Conservation (phyloP, 116 monocot species). For the Dioscorea cayenensis region DNA sequence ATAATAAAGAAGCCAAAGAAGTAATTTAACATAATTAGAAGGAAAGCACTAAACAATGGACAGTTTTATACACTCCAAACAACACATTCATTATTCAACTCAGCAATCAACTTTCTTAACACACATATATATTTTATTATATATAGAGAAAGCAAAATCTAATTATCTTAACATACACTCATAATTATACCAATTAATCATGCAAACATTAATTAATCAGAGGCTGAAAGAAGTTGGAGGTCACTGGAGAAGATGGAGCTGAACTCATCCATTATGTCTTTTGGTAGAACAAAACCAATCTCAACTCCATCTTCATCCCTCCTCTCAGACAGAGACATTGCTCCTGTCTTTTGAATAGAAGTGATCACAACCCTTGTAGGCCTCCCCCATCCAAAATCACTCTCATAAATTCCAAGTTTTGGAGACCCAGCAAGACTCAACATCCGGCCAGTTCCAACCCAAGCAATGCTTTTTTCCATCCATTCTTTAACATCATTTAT, state of each 20-base stretch:
- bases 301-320: neutral
- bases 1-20: too few relatives aligned
- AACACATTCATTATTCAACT: too few relatives aligned
- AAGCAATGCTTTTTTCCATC: neutral
- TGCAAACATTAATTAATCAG: too few relatives aligned
- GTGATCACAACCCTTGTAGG: conserved; percentile 15
- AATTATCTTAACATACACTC: too few relatives aligned
- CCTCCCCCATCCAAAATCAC: conserved; percentile 35
- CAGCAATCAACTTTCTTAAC: too few relatives aligned
- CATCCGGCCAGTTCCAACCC: neutral
- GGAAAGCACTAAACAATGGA: too few relatives aligned
- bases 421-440: conserved; percentile 25
- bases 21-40: too few relatives aligned
- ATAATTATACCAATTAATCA: too few relatives aligned
- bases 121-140: too few relatives aligned
- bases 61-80: too few relatives aligned
- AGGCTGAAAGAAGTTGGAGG: neutral
- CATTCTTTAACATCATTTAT: neutral
- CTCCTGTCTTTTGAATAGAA: conserved; percentile 9
- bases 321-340: conserved; percentile 11
- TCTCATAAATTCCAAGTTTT: conserved; percentile 11
- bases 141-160: too few relatives aligned
- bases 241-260: neutral
- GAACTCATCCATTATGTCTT: neutral
- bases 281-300: neutral